Evolutionary conservation across 2,329 filamentous ascomycete species (phyloP).

Genomic region (Fusarium falciforme): DNA sequence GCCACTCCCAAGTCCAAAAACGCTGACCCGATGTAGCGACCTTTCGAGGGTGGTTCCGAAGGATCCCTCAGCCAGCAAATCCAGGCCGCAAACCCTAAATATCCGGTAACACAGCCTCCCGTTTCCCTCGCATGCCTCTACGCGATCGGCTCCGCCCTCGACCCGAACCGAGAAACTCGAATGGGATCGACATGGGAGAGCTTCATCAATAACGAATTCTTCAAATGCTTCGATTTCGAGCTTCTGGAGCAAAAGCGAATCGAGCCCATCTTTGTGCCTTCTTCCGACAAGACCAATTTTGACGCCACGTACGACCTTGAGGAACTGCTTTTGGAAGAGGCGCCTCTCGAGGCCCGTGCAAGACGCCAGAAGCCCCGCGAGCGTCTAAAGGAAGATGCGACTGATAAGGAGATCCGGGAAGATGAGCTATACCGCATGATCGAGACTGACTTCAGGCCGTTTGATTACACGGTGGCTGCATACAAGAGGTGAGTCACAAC

Average conservation of each 20-base stretch:
- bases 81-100: slow-evolving; percentile 83
- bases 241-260: slow-evolving; percentile 88
- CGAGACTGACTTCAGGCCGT: slow-evolving; percentile 91
- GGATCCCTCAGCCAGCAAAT: slow-evolving; percentile 84
- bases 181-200: slow-evolving; percentile 89
- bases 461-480: slow-evolving; percentile 89
- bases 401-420: slow-evolving; percentile 92
- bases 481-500: slow-evolving; percentile 74
- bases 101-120: slow-evolving; percentile 90
- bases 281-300: slow-evolving; percentile 98
- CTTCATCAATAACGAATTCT: slow-evolving; percentile 91
- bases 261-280: slow-evolving; percentile 90
- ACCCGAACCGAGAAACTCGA: slow-evolving; percentile 81
- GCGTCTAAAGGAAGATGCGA: slow-evolving; percentile 91
- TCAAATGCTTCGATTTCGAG: slow-evolving; percentile 85
- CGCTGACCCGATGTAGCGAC: slow-evolving; percentile 67
- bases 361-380: slow-evolving; percentile 94
- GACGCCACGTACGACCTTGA: slow-evolving; percentile 98
- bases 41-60: slow-evolving; percentile 91
- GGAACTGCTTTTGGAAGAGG: slow-evolving; percentile 92
- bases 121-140: slow-evolving; percentile 90
- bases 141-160: slow-evolving; percentile 85
- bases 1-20: not conserved
- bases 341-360: slow-evolving; percentile 90
- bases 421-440: slow-evolving; percentile 96